phyloP scores from a whole-genome alignment of 2,329 filamentous ascomycete species.

The Diplodia seriata region DNA sequence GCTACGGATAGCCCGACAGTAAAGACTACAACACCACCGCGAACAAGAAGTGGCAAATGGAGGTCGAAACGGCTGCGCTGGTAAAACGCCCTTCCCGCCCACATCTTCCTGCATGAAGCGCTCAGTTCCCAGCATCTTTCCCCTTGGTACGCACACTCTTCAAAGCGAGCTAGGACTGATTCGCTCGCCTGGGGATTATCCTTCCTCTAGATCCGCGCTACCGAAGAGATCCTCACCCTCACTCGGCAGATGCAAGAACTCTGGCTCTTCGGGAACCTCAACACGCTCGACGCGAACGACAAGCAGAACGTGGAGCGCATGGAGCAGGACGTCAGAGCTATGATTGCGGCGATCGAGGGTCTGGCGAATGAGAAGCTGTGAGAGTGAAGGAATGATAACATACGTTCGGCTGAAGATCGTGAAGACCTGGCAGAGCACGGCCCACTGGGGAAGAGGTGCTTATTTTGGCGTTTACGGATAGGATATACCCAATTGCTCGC shows the following conservation, averaged over 20 bases:
- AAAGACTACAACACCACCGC: constrained; percentile 63
- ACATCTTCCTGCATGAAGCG: neutral
- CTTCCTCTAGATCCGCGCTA: constrained; percentile 58
- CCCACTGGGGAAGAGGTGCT: neutral
- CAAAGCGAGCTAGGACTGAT: no score
- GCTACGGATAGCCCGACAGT: constrained; percentile 52
- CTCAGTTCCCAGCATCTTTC: no score
- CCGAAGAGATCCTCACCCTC: constrained; percentile 67
- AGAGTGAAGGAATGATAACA: neutral
- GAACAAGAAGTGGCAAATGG: constrained; percentile 64
- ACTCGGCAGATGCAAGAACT: constrained; percentile 69
- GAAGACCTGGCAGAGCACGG: neutral
- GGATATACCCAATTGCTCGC: constrained; percentile 25
- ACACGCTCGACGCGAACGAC: constrained; percentile 54
- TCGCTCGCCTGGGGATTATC: no score
- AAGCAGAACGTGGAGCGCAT: constrained; percentile 42
- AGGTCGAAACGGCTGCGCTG: constrained; percentile 65
- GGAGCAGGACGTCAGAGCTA: constrained; percentile 56
- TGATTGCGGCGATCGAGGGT: constrained; percentile 53
- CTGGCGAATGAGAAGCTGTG: constrained; percentile 32
- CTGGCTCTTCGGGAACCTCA: constrained; percentile 70
- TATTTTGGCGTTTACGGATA: constrained; percentile 10
- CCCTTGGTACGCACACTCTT: no score
- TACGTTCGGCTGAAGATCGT: neutral
- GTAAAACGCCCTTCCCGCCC: constrained; percentile 49